Evolutionary conservation across 2,329 filamentous ascomycete genomes (phyloP).

Genomic region (Colletotrichum sublineola): DNA sequence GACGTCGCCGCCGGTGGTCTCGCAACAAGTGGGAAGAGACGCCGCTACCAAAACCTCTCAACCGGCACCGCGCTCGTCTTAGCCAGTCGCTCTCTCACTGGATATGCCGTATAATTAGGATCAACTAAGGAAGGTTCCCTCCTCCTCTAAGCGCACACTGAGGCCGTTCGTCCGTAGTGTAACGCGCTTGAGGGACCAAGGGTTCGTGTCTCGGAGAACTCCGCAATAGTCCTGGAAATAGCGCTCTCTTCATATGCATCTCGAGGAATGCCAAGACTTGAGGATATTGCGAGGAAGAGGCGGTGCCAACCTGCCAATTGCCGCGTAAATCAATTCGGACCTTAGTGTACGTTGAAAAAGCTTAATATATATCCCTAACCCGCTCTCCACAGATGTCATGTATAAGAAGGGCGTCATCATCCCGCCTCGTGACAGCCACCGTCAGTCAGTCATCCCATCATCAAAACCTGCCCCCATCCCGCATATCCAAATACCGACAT

Average conservation of each 20-base stretch:
- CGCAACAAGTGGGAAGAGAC: not conserved
- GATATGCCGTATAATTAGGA: not conserved
- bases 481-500: slow-evolving; percentile 4
- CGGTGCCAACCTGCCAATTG: not conserved
- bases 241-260: slow-evolving; percentile 24
- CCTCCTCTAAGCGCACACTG: not conserved
- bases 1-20: not conserved
- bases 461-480: not conserved
- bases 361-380: not conserved
- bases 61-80: not conserved
- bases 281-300: not conserved
- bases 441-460: slow-evolving; percentile 18
- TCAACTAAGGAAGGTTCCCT: too few relatives aligned
- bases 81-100: not conserved
- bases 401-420: slow-evolving; percentile 33
- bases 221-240: slow-evolving; percentile 10
- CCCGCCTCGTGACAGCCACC: not conserved
- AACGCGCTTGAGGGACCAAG: too few relatives aligned
- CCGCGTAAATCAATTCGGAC: not conserved
- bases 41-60: not conserved
- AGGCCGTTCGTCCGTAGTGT: slow-evolving; percentile 2
- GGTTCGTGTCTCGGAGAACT: not conserved
- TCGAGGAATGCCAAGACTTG: not conserved
- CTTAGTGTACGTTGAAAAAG: slow-evolving; percentile 19
- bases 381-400: not conserved